These are phyloP conservation scores for Fereydounia khargensis DNA, from an alignment of 1,284 basidiomycete genomes.

Conservation along the genomic window DNA sequence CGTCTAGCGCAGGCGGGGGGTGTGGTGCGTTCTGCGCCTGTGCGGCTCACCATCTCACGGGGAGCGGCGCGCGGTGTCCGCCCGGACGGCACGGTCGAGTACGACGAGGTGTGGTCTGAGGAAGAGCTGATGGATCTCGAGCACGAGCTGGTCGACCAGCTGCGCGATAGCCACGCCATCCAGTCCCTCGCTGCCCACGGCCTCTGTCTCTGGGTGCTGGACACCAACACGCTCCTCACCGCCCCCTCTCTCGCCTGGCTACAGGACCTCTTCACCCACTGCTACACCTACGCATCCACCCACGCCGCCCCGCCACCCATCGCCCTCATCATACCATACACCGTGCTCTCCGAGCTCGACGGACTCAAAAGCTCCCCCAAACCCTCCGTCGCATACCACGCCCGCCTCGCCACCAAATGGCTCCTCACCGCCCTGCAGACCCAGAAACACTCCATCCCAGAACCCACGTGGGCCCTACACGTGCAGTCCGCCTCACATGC, in stretches of 20 bases:
- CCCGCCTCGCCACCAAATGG: constrained; percentile 30
- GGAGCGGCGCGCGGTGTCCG: too few relatives aligned
- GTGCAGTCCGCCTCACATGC: constrained; percentile 9
- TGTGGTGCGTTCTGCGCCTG: too few relatives aligned
- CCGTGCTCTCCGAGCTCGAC: constrained; percentile 31
- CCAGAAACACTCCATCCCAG: constrained; percentile 23
- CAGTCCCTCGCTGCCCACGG: too few relatives aligned
- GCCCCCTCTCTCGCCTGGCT: constrained; percentile 24
- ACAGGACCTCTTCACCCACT: constrained; percentile 11
- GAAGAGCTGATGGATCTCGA: too few relatives aligned
- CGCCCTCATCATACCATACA: constrained; percentile 22
- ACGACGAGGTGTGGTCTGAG: too few relatives aligned
- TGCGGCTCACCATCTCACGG: too few relatives aligned
- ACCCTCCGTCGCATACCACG: constrained; percentile 14
- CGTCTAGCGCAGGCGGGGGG: too few relatives aligned
- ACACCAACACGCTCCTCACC: constrained; percentile 37
- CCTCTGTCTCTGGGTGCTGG: constrained; percentile 29
- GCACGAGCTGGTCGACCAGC: too few relatives aligned
- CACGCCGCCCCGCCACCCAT: constrained; percentile 13
- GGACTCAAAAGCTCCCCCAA: constrained; percentile 22
- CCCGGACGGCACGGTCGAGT: too few relatives aligned
- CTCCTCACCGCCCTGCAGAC: constrained; percentile 26
- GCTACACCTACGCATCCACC: not conserved
- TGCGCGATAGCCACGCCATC: too few relatives aligned
- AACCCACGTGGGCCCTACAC: constrained; percentile 17